Evolutionary conservation across 805 yeast species (phyloP).

Genomic region (Yamadazyma sp.): DNA sequence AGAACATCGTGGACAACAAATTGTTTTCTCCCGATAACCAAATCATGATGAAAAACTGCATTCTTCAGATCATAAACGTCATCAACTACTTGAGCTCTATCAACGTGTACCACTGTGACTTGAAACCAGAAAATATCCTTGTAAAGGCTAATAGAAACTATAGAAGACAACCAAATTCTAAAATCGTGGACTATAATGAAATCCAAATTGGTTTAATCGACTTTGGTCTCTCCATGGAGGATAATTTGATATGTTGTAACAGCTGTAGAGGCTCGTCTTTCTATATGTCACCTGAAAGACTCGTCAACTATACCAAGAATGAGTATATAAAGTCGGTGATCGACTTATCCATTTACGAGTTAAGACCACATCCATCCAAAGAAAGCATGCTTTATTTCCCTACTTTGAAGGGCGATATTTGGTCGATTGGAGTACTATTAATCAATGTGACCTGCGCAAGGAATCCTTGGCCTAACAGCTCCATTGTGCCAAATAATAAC

Average conservation of each 20-base stretch:
- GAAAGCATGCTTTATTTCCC: slow-evolving; percentile 44
- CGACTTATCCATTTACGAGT: slow-evolving; percentile 30
- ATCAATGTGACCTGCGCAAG: slow-evolving; percentile 79
- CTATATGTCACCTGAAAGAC: slow-evolving; percentile 91
- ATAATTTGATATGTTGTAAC: slow-evolving; percentile 57
- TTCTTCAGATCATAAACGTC: slow-evolving; percentile 40
- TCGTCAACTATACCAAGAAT: slow-evolving; percentile 44
- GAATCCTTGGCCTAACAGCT: slow-evolving; percentile 89
- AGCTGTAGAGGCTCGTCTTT: slow-evolving; percentile 84
- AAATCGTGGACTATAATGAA: slow-evolving; percentile 45
- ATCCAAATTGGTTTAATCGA: slow-evolving; percentile 68
- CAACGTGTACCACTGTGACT: slow-evolving; percentile 41
- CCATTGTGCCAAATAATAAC: slow-evolving; percentile 51
- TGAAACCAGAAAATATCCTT: slow-evolving; percentile 50
- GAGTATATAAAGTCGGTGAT: slow-evolving; percentile 24
- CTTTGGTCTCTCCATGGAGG: slow-evolving; percentile 81
- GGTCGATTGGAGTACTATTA: slow-evolving; percentile 78
- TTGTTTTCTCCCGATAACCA: slow-evolving; percentile 53
- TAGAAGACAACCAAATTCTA: slow-evolving; percentile 17
- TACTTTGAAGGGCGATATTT: slow-evolving; percentile 76
- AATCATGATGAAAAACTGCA: slow-evolving; percentile 41
- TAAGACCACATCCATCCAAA: slow-evolving; percentile 10
- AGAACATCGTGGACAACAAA: slow-evolving; percentile 75
- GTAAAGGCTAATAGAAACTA: slow-evolving; percentile 30
- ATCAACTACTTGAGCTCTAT: slow-evolving; percentile 33